Base-by-base conservation (phyloP, 305 asterid genomes). In the Fraxinus albicans region DNA sequence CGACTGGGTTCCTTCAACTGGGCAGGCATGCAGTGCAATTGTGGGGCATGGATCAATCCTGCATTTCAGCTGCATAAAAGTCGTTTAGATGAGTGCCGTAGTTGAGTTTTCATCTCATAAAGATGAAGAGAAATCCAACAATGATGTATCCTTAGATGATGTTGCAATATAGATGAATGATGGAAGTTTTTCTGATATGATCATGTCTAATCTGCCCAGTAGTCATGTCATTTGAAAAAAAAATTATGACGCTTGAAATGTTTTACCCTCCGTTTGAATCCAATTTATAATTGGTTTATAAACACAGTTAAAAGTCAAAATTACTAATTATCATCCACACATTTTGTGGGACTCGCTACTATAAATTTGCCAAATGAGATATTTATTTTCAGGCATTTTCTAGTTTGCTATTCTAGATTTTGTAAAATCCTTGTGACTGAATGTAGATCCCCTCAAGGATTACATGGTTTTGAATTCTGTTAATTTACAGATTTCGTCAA, bases 1-100 rank as follows among this genome's bases (percentile, higher is more conserved):
- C 90, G 97, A 63, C 79, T 95, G 78, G 99, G 99, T 73, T 88
- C 92, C 27, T 95, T 94, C 91, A 92, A 90, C 69, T 95, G 97
- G 98, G 94, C 97, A 58, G 98, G 99, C 53, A 91, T 95, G 97
- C 99, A 93, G 86, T 95, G 99, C 93, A 95, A 81, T 53, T 95
- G 99, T 80, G 98, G 98, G 81, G 85, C 91, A 17, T 95, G 97
- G 98, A 83, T 95, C 47, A 92, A 86, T 88, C 99, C 98, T 31
- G 98, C 99, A 7, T 95, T 95, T 90, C 99, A 93, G 91, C 94
- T 95, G 80, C 98, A 94, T 89, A 95, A 93, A 82, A 93, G 89
- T 73, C 96, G 99, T 29, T 19, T 95, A 15, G 99, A 94, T 72
- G 97, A 94, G 88, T 91, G 93, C 79, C 83, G 40, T 21, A 81